A percentile compares a stretch with the other conserved stretches of the same genome.
These are phyloP conservation scores for Ganoderma sinense DNA, from an alignment of 1,284 basidiomycete genomes.

Conservation along the genomic window DNA sequence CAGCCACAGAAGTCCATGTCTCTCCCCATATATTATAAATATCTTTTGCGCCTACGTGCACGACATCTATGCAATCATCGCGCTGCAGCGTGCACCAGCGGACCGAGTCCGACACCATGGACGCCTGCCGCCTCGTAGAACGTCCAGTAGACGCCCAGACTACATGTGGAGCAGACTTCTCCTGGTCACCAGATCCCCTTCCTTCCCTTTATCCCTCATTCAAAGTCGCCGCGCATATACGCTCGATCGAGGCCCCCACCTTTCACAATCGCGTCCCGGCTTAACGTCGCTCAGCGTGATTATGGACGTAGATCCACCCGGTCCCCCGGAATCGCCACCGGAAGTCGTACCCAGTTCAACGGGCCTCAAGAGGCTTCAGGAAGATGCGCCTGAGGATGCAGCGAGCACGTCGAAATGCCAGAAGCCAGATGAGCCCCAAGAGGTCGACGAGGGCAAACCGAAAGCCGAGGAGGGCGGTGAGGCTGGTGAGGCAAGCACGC, in stretches of 20 bases:
- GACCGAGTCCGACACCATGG: background rate
- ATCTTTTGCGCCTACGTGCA: background rate
- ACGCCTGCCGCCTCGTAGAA: background rate
- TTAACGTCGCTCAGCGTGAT: background rate
- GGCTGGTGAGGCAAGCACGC: background rate
- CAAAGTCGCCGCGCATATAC: background rate
- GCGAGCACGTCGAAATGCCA: conserved; percentile 23
- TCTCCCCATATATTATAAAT: background rate
- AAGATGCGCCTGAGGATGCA: conserved; percentile 8
- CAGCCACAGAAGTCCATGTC: background rate
- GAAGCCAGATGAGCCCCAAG: conserved; percentile 6
- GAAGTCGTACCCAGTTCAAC: conserved; percentile 7
- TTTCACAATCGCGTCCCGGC: background rate
- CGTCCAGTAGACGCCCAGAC: background rate
- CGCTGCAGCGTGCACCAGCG: background rate
- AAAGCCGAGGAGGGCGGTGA: conserved; percentile 6
- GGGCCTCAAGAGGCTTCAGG: conserved; percentile 25
- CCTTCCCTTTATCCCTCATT: conserved; percentile 1
- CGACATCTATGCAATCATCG: background rate
- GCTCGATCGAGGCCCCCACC: background rate
- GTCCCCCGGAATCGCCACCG: conserved; percentile 2
- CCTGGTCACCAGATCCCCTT: conserved; percentile 14
- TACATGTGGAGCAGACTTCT: conserved; percentile 26
- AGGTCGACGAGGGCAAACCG: background rate
- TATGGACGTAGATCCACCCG: conserved; percentile 22